Conservation (phyloP, 176 grass and related monocot genomes). For the Poa pratensis region DNA sequence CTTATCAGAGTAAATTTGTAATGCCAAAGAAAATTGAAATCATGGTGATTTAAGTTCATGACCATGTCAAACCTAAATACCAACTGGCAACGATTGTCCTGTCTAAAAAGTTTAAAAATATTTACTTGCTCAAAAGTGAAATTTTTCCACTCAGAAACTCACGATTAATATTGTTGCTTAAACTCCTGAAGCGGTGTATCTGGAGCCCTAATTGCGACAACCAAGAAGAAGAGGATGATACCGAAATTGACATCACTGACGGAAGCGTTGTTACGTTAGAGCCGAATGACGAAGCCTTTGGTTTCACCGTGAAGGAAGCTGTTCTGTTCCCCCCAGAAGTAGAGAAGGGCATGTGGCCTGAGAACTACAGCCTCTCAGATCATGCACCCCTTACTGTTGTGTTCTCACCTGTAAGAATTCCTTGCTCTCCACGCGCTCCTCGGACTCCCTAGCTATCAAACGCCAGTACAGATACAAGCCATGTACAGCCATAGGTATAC, state of each 20-base stretch:
- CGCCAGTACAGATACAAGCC: constrained; percentile 7
- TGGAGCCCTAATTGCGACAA: constrained; percentile 61
- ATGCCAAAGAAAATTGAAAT: neutral
- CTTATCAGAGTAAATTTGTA: neutral
- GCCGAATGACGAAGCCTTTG: constrained; percentile 52
- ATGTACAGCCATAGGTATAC: constrained; percentile 46
- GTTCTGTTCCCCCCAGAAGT: constrained; percentile 88
- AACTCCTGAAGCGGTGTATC: constrained; percentile 53
- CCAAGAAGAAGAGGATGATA: constrained; percentile 49
- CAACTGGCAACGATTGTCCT: neutral
- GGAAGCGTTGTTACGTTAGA: constrained; percentile 9
- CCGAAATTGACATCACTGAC: constrained; percentile 28
- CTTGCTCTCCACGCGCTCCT: constrained; percentile 42
- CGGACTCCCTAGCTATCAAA: constrained; percentile 26
- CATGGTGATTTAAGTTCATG: neutral
- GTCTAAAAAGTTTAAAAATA: neutral
- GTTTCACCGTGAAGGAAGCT: constrained; percentile 85
- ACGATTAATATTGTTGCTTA: constrained; percentile 14
- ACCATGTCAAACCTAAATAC: neutral
- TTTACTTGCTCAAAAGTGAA: neutral
- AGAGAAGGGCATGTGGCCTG: constrained; percentile 85
- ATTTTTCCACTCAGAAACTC: neutral
- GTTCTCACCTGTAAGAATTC: constrained; percentile 76
- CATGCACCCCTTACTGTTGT: constrained; percentile 89
- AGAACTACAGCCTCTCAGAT: constrained; percentile 90